Percentiles rank a stretch among this genome's conserved stretches.
Conservation (phyloP, 768 basidiomycete species). For the Mycena albidolilacea region DNA sequence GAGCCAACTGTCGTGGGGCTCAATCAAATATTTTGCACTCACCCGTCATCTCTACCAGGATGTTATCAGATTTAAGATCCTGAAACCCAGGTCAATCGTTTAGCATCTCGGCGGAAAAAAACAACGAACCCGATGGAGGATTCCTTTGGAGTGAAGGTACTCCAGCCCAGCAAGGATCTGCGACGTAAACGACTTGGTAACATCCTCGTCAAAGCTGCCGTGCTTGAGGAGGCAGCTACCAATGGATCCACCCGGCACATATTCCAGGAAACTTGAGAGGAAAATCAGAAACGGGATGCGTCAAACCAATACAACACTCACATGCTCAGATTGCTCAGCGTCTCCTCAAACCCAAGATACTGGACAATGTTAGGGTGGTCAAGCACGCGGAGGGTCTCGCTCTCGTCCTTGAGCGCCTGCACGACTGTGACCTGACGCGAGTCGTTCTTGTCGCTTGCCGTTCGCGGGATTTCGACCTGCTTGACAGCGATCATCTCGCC, state of each 20-base stretch:
- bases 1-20: no score
- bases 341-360: slow-evolving; percentile 96
- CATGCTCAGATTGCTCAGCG: slow-evolving; percentile 92
- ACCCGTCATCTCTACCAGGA: slow-evolving; percentile 93
- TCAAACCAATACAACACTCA: slow-evolving; percentile 57
- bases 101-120: background rate
- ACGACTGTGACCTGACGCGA: slow-evolving; percentile 87
- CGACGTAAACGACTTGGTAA: slow-evolving; percentile 91
- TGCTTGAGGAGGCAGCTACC: slow-evolving; percentile 92
- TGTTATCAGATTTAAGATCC: slow-evolving; percentile 99
- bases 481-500: slow-evolving; percentile 99
- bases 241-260: slow-evolving; percentile 97
- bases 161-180: slow-evolving; percentile 94
- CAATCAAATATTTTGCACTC: slow-evolving; percentile 83
- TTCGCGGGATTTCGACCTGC: slow-evolving; percentile 96
- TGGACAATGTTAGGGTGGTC: slow-evolving; percentile 98
- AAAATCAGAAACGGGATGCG: slow-evolving; percentile 12
- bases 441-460: slow-evolving; percentile 93
- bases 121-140: slow-evolving; percentile 86
- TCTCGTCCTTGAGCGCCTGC: slow-evolving; percentile 94
- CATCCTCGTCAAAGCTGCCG: slow-evolving; percentile 92
- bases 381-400: slow-evolving; percentile 95
- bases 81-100: slow-evolving; percentile 46
- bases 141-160: slow-evolving; percentile 92
- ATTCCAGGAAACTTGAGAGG: slow-evolving; percentile 90